Evolutionary conservation across 2,329 filamentous ascomycete genomes (phyloP), one percentile per base, ranked within the genome.

Genomic region (Beauveria medogensis): DNA sequence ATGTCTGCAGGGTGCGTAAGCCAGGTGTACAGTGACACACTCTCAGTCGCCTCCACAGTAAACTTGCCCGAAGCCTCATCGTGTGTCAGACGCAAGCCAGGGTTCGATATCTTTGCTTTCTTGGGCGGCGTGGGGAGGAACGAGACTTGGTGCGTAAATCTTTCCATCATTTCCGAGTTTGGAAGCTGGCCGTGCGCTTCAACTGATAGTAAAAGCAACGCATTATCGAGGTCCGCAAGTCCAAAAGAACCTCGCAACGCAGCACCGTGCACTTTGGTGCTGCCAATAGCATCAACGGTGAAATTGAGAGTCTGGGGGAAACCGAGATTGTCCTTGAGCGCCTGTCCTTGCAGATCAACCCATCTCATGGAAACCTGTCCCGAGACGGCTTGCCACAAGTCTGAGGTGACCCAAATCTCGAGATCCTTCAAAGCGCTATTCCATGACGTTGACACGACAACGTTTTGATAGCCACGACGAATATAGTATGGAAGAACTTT

Each of bases 401-500:
- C 64, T 10, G 64, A 65, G 0, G 58, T 58, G 18, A 65, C 62
- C 64, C 64, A 86, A 2, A 84, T 71, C 5, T 78, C 74, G 18
- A 87, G 70, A 22, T 77, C 68, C 1, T 79, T 79, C 0, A 77
- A 51, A 3, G 12, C 7, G 12, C 18, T 22, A 7, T 50, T 22
- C 55, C 55, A 59, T 0, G 0, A 74, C 75, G 22, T 74, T 69
- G 64, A 86, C 79, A 72, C 76, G 61, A 87, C 83, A n/a, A 86
- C 72, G 1, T 77, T 76, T 56, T 81, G 70, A 64, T 84, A 87
- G 26, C 83, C 78, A 60, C 86, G 82, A 61, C 80, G 81, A 3
- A 80, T 78, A 1, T 78, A 73, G 61, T 86, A 83, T 62, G 86
- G 83, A 20, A 87, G 69, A 0, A 85, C 76, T 68, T 87, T 87